Base-by-base conservation (phyloP, 2,329 filamentous ascomycete genomes). In the Fusarium incarnatum region DNA sequence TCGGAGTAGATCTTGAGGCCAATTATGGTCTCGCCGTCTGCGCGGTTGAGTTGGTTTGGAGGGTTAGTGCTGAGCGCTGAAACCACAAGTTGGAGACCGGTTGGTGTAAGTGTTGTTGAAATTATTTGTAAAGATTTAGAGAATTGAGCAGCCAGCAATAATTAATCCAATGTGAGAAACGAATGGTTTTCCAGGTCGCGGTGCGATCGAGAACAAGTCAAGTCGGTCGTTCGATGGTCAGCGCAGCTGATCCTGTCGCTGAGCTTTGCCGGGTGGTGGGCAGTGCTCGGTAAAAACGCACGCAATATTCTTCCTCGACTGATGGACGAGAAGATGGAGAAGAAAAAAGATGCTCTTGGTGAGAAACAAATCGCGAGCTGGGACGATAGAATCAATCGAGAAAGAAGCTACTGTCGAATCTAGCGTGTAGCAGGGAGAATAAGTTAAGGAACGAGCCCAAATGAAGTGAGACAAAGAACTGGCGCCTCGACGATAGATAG, bases 391-490 rank as follows among this genome's bases (percentile, higher is more conserved):
- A 66, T 58, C 57, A 68, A 68, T 65, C 66, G 57, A 71, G 56
- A 61, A 65, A 59, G 48, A 32, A 60, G 61, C 54, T 66, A 64
- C 71, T 60, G 74, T 75, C 74, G 73, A 62, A 64, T 66, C 71
- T 70, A 70, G 70, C 55, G 59, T 59, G 63, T 70, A 64, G 70
- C 64, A 76, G 72, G 71, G 74, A 73, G 70, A 63, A 72, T 57
- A 71, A 74, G 73, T 61, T 66, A 71, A 74, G 73, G 63, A 69
- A 69, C 65, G 68, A 67, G 64, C 65, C 71, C 68, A 71, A 64
- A 66, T 63, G 59, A 58, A 65, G 71, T 77, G 75, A 77, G 77
- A 78, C 76, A 77, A 77, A 74, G 68, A 76, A 73, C 71, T 70
- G 73, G 70, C 72, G 74, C 60, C 74, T 77, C 72, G 73, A 75